Evolutionary conservation across 2,329 filamentous ascomycete genomes (phyloP).

Genomic region (Sporothrix protearum): DNA sequence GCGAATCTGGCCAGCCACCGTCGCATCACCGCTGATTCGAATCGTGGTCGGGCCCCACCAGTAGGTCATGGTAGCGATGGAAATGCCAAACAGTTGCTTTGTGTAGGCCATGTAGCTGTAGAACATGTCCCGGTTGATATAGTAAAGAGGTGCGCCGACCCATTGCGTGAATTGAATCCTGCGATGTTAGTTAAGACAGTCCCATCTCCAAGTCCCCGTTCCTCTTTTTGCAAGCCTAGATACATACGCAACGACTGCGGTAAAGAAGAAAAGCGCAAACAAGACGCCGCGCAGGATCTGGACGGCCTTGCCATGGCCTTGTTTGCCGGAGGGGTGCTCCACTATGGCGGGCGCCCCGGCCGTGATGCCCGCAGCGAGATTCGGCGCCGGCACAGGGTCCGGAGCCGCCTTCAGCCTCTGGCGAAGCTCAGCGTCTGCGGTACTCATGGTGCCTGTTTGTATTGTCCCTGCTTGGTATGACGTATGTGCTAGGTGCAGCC

Average conservation of each 20-base stretch:
- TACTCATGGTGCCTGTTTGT: conserved; percentile 15
- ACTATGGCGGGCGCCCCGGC: conserved; percentile 22
- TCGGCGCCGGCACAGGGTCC: conserved; percentile 33
- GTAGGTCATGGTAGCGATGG: conserved; percentile 75
- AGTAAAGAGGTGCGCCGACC: conserved; percentile 71
- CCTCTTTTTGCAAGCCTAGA: not conserved
- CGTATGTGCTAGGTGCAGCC: not conserved
- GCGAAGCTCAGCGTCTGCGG: conserved; percentile 39
- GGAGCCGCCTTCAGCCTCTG: conserved; percentile 32
- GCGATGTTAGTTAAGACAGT: conserved; percentile 28
- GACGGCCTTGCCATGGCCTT: conserved; percentile 49
- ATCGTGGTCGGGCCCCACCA: conserved; percentile 85
- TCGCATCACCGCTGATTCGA: conserved; percentile 77
- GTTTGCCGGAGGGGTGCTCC: conserved; percentile 53
- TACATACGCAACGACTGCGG: conserved; percentile 49
- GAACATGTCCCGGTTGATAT: conserved; percentile 71
- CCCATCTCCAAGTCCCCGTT: not conserved
- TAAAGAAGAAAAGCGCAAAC: conserved; percentile 51
- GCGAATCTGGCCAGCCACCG: conserved; percentile 70
- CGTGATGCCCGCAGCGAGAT: conserved; percentile 28
- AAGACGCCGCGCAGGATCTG: conserved; percentile 52
- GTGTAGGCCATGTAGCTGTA: conserved; percentile 84
- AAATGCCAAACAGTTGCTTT: conserved; percentile 76
- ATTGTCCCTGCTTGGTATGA: not conserved
- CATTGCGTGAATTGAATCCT: conserved; percentile 70